These are phyloP conservation scores for Coemansia sp. DNA, from an alignment of 192 early-diverging fungal genomes.

Conservation along the genomic window DNA sequence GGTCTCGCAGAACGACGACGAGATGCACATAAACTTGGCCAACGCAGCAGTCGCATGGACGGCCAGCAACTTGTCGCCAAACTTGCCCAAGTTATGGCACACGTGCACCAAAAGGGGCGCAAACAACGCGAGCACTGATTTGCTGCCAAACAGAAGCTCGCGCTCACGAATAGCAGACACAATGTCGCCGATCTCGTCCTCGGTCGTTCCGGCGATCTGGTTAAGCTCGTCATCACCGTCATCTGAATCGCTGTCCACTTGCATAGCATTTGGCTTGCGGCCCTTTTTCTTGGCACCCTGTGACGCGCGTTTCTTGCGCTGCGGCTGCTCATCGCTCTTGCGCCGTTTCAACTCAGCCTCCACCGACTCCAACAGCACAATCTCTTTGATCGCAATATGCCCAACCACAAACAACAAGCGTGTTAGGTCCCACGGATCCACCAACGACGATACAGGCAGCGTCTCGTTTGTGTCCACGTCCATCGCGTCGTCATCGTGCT, in stretches of 20 bases:
- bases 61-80: slow-evolving; percentile 83
- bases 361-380: slow-evolving; percentile 91
- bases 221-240: slow-evolving; percentile 84
- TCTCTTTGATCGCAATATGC: slow-evolving; percentile 95
- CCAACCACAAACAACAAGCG: slow-evolving; percentile 91
- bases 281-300: slow-evolving; percentile 23
- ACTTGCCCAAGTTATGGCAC: slow-evolving; percentile 78
- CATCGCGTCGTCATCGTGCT: slow-evolving; percentile 14
- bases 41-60: slow-evolving; percentile 83
- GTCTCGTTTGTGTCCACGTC: slow-evolving; percentile 24
- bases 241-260: slow-evolving; percentile 27
- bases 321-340: slow-evolving; percentile 52
- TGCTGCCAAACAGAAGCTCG: slow-evolving; percentile 81
- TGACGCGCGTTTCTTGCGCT: slow-evolving; percentile 43
- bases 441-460: slow-evolving; percentile 5
- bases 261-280: slow-evolving; percentile 11
- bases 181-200: slow-evolving; percentile 95
- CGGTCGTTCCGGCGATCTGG: slow-evolving; percentile 85
- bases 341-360: slow-evolving; percentile 92
- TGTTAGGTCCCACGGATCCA: slow-evolving; percentile 73
- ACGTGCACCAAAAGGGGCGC: slow-evolving; percentile 81
- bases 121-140: slow-evolving; percentile 76
- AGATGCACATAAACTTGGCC: slow-evolving; percentile 97
- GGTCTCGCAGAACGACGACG: slow-evolving; percentile 89
- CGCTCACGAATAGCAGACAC: slow-evolving; percentile 85